These are phyloP conservation scores for Mycena indigotica DNA, from an alignment of 768 basidiomycete genomes.

Conservation along the genomic window DNA sequence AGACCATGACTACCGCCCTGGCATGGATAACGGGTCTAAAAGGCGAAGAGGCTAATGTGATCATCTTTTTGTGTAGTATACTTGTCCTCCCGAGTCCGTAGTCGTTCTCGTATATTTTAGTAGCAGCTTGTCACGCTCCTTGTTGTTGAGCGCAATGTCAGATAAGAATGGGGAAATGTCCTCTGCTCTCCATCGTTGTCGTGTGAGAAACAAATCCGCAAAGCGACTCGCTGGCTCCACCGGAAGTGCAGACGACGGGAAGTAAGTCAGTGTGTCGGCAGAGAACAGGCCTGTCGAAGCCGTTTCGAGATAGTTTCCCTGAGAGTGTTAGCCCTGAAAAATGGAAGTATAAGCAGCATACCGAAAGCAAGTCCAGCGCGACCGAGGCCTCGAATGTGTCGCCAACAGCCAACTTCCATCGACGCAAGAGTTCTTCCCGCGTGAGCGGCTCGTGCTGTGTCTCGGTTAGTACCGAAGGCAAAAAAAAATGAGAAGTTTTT, in stretches of 20 bases:
- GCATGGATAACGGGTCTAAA: neutral
- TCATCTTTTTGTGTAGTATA: constrained; percentile 77
- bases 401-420: constrained; percentile 77
- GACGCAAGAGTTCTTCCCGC: constrained; percentile 55
- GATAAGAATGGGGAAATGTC: constrained; percentile 82
- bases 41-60: constrained; percentile 39
- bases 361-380: constrained; percentile 68
- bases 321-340: constrained; percentile 4
- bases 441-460: constrained; percentile 60
- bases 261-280: constrained; percentile 60
- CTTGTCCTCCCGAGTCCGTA: constrained; percentile 59
- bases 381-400: constrained; percentile 71
- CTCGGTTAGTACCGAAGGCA: neutral
- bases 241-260: constrained; percentile 75
- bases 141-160: constrained; percentile 80
- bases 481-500: neutral
- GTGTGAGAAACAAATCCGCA: constrained; percentile 82
- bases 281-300: constrained; percentile 39
- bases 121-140: constrained; percentile 85
- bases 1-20: constrained; percentile 15
- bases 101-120: constrained; percentile 83
- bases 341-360: constrained; percentile 36
- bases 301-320: constrained; percentile 74
- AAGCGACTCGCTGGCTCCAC: constrained; percentile 81
- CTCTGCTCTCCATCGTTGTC: constrained; percentile 71